A percentile compares a stretch with the other conserved stretches of the same genome.
Conservation (phyloP, 495 filamentous ascomycete genomes). For the Penicillium silybi region DNA sequence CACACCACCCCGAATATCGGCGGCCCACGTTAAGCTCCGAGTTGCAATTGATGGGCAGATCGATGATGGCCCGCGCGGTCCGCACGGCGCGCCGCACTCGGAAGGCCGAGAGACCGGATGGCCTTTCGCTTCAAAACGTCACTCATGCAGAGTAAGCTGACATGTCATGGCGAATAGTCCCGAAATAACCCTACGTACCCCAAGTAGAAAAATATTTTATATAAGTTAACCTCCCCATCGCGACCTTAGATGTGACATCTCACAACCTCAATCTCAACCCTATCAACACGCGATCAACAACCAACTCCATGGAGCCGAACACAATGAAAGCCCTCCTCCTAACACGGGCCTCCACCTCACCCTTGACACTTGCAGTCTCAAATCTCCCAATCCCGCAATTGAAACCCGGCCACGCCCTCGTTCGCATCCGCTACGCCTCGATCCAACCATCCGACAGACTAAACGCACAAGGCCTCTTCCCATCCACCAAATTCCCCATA, state of each 20-base stretch:
- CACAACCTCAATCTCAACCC: not conserved
- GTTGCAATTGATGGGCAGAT: constrained; percentile 11
- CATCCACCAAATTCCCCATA: constrained; percentile 34
- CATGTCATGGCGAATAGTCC: not conserved
- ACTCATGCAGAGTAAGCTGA: not conserved
- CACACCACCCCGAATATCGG: not conserved
- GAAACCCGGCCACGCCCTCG: constrained; percentile 14
- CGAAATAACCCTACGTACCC: too few relatives aligned
- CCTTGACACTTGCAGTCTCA: not conserved
- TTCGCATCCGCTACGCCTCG: constrained; percentile 15
- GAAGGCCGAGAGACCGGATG: not conserved
- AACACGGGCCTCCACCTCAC: not conserved
- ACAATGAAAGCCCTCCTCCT: constrained; percentile 19
- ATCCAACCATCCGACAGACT: constrained; percentile 43
- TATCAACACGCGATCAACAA: not conserved
- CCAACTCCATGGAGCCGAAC: not conserved
- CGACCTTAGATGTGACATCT: not conserved
- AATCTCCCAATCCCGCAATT: constrained; percentile 7
- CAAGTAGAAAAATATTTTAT: too few relatives aligned
- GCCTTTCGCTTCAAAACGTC: not conserved
- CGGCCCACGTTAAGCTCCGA: not conserved
- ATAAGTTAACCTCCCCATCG: not conserved
- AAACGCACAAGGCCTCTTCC: constrained; percentile 35
- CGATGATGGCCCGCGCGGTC: constrained; percentile 10
- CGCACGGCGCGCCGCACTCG: constrained; percentile 5